Percentiles rank a stretch among this genome's conserved stretches.
phyloP scores from a whole-genome alignment of 768 basidiomycete species.

The Lentinula guzmanii region DNA sequence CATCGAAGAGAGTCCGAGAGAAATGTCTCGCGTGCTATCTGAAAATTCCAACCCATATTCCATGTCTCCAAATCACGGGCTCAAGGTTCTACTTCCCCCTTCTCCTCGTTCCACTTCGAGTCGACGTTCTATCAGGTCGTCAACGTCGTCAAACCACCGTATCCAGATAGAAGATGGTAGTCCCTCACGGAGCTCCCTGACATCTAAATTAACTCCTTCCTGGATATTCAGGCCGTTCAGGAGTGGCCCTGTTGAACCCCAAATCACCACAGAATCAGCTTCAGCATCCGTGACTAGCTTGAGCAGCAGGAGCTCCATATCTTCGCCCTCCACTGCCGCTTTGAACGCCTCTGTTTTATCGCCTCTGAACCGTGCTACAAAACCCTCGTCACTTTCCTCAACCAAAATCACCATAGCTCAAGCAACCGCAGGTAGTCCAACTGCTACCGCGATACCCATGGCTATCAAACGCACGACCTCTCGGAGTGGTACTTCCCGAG shows the following conservation, averaged over 20 bases:
- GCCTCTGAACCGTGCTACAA: constrained; percentile 11
- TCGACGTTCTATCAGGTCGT: constrained; percentile 41
- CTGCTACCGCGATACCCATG: constrained; percentile 29
- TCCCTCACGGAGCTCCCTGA: constrained; percentile 30
- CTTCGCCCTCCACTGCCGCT: constrained; percentile 13
- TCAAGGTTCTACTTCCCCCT: constrained; percentile 49
- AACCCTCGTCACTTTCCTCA: constrained; percentile 21
- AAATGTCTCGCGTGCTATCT: constrained; percentile 44
- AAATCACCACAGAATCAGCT: constrained; percentile 50
- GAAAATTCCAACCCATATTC: constrained; percentile 23
- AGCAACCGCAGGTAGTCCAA: constrained; percentile 17
- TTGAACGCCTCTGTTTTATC: constrained; percentile 12
- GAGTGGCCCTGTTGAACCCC: constrained; percentile 55
- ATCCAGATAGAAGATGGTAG: constrained; percentile 7
- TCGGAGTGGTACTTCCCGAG: constrained; percentile 26
- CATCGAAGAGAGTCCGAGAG: constrained; percentile 68
- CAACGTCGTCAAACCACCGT: constrained; percentile 25
- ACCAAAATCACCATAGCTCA: constrained; percentile 25
- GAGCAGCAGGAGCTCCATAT: constrained; percentile 15
- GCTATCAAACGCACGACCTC: constrained; percentile 33
- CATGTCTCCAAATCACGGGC: constrained; percentile 16
- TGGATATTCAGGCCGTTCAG: constrained; percentile 80
- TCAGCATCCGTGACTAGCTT: constrained; percentile 31
- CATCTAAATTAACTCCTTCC: constrained; percentile 63
- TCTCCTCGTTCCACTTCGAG: constrained; percentile 66